Evolutionary conservation across 257 asterid genomes (phyloP).

Genomic region (Ligustrum vulgare): DNA sequence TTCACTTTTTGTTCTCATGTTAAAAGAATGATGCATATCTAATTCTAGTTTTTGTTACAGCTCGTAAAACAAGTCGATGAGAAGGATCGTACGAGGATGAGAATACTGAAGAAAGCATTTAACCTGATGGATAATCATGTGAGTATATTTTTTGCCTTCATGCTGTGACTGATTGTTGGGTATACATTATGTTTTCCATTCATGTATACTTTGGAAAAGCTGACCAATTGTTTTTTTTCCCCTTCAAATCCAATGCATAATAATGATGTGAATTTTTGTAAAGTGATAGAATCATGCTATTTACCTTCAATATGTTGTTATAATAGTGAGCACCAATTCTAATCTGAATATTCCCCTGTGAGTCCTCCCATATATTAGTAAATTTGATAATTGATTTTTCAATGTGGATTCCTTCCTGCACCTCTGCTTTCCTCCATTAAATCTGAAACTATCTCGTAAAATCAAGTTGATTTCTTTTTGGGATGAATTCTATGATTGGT

Average conservation of each 20-base stretch:
- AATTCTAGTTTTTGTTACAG: constrained; percentile 37
- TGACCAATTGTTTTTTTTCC: constrained; percentile 7
- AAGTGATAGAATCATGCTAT: constrained; percentile 16
- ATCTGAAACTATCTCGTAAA: neutral
- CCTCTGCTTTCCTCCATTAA: neutral
- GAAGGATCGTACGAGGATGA: constrained; percentile 69
- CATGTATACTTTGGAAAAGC: constrained; percentile 11
- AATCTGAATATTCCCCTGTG: neutral
- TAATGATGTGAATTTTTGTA: neutral
- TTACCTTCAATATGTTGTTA: neutral
- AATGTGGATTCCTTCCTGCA: neutral
- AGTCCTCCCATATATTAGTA: neutral
- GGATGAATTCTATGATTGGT: neutral
- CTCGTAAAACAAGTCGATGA: constrained; percentile 88
- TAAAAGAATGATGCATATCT: constrained; percentile 14
- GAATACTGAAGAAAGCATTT: constrained; percentile 87
- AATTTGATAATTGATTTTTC: constrained; percentile 10
- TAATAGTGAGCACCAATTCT: neutral
- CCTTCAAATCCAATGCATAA: neutral
- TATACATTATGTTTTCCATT: constrained; percentile 10
- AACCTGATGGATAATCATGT: constrained; percentile 62
- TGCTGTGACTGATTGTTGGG: constrained; percentile 12
- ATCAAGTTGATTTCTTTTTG: constrained; percentile 1
- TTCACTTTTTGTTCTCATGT: neutral
- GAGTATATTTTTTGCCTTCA: constrained; percentile 38